A percentile compares a stretch with the other conserved stretches of the same genome.
These are phyloP conservation scores for Cercospora janseana DNA, from an alignment of 2,329 filamentous ascomycete genomes.

Conservation along the genomic window DNA sequence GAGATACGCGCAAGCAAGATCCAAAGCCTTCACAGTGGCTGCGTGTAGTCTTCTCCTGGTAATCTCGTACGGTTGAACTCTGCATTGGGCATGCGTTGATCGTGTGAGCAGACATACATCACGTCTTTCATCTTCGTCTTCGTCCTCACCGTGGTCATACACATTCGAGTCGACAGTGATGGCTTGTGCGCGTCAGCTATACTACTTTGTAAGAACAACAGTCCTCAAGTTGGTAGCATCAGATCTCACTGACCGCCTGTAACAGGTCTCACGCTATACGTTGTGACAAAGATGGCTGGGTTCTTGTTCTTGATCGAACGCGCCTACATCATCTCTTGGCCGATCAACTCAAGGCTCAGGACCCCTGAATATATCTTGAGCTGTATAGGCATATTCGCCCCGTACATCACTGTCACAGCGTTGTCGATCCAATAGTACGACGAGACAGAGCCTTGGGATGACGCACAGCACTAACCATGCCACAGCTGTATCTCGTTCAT, in stretches of 20 bases:
- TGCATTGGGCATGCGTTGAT: background rate
- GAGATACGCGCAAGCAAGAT: constrained; percentile 14
- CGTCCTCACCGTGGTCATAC: constrained; percentile 22
- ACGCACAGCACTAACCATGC: background rate
- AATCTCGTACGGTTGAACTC: background rate
- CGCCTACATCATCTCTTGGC: constrained; percentile 28
- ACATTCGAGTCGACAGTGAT: constrained; percentile 17
- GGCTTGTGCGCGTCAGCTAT: constrained; percentile 21
- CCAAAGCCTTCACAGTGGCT: constrained; percentile 17
- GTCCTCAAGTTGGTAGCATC: background rate
- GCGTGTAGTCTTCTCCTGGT: constrained; percentile 22
- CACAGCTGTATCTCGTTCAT: constrained; percentile 20
- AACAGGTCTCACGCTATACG: constrained; percentile 24
- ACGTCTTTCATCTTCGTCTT: constrained; percentile 25
- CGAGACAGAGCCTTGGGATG: background rate
- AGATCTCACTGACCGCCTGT: background rate
- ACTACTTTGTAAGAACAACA: constrained; percentile 14
- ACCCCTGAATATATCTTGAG: constrained; percentile 24
- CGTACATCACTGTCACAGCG: constrained; percentile 17
- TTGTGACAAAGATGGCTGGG: constrained; percentile 19
- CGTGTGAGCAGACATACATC: constrained; percentile 17
- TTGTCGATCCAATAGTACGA: constrained; percentile 24
- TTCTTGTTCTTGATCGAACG: constrained; percentile 27
- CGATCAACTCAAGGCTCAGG: constrained; percentile 19
- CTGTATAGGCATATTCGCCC: constrained; percentile 19